These are phyloP conservation scores for Hypoxylon sp. DNA, from an alignment of 2,329 filamentous ascomycete species.

Conservation along the genomic window DNA sequence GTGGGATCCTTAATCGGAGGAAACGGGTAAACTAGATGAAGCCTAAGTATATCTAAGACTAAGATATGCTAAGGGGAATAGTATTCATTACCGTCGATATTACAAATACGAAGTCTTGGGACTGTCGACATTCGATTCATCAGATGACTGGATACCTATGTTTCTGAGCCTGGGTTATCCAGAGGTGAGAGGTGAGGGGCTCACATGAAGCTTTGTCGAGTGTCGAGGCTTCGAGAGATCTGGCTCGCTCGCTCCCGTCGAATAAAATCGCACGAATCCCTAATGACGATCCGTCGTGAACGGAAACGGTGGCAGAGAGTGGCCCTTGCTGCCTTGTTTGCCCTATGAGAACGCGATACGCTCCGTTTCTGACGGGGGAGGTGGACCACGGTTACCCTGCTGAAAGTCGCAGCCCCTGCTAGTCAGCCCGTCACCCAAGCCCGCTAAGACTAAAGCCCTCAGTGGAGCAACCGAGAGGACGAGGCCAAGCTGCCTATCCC, in stretches of 20 bases:
- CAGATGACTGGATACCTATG: slow-evolving; percentile 49
- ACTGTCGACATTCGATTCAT: slow-evolving; percentile 33
- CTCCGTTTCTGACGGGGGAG: slow-evolving; percentile 46
- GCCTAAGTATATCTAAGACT: slow-evolving; percentile 11
- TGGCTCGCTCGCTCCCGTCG: slow-evolving; percentile 48
- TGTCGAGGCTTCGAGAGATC: slow-evolving; percentile 41
- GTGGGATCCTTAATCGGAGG: background rate
- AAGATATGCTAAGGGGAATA: slow-evolving; percentile 11
- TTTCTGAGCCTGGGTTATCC: slow-evolving; percentile 37
- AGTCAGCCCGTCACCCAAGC: slow-evolving; percentile 44
- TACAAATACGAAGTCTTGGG: slow-evolving; percentile 43
- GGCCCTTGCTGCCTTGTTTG: slow-evolving; percentile 47
- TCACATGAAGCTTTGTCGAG: slow-evolving; percentile 40
- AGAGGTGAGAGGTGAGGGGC: slow-evolving; percentile 46
- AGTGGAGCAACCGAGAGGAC: slow-evolving; percentile 42
- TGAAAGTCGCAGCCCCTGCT: slow-evolving; percentile 44
- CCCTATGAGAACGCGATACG: slow-evolving; percentile 50
- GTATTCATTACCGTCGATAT: slow-evolving; percentile 10
- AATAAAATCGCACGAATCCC: slow-evolving; percentile 48
- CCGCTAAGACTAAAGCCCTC: slow-evolving; percentile 36
- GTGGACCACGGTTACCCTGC: slow-evolving; percentile 47
- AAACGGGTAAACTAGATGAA: background rate
- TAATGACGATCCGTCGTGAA: slow-evolving; percentile 45
- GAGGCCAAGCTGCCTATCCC: slow-evolving; percentile 42
- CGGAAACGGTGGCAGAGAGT: slow-evolving; percentile 48